These are phyloP conservation scores for Metschnikowia hibisci DNA, from an alignment of 805 yeast genomes.

Conservation along the genomic window DNA sequence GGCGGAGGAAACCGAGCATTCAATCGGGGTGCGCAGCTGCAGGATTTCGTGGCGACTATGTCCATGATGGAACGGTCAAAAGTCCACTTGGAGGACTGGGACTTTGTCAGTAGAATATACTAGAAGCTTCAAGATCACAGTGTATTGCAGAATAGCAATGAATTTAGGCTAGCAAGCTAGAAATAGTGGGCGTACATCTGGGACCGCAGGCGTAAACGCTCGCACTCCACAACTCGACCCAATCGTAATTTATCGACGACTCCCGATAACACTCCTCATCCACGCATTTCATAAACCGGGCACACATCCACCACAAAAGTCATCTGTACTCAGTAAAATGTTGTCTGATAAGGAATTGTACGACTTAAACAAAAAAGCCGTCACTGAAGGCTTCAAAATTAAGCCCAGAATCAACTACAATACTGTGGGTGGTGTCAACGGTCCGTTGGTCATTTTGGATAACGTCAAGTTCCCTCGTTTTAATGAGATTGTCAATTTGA, in stretches of 20 bases:
- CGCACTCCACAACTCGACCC: slow-evolving; percentile 7
- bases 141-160: not conserved
- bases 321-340: slow-evolving; percentile 17
- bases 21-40: slow-evolving; percentile 11
- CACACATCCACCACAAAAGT: slow-evolving; percentile 2
- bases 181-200: not conserved
- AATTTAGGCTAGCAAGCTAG: not conserved
- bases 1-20: slow-evolving; percentile 3
- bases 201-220: not conserved
- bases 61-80: slow-evolving; percentile 24
- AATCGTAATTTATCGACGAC: slow-evolving; percentile 17
- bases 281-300: slow-evolving; percentile 4
- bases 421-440: slow-evolving; percentile 97
- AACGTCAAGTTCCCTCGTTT: slow-evolving; percentile 58
- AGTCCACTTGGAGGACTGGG: slow-evolving; percentile 33
- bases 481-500: slow-evolving; percentile 94
- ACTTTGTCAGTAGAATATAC: slow-evolving; percentile 30
- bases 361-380: slow-evolving; percentile 89
- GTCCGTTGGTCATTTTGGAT: slow-evolving; percentile 81
- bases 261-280: slow-evolving; percentile 14
- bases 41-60: slow-evolving; percentile 7
- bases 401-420: slow-evolving; percentile 90
- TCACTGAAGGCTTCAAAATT: slow-evolving; percentile 83
- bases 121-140: not conserved
- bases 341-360: slow-evolving; percentile 44